phyloP scores from a whole-genome alignment of 192 early-diverging fungal species.

The Geranomyces variabilis region DNA sequence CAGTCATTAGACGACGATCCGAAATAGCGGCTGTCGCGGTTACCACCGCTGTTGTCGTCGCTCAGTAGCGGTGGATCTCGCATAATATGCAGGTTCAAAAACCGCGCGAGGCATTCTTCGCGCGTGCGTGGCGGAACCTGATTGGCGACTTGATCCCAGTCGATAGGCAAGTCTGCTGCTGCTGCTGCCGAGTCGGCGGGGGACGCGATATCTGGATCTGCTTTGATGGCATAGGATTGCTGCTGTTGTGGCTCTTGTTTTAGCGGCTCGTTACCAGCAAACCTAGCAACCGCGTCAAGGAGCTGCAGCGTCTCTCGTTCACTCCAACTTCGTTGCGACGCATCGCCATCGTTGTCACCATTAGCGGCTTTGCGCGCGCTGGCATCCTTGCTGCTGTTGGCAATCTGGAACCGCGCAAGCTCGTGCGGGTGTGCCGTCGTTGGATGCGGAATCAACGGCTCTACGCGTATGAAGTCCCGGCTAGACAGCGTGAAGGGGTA shows the following conservation, averaged over 20 bases:
- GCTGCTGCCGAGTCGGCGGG: background rate
- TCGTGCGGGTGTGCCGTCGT: background rate
- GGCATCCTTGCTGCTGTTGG: background rate
- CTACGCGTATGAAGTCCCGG: slow-evolving; percentile 4
- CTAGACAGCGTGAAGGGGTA: slow-evolving; percentile 20
- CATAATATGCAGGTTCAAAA: background rate
- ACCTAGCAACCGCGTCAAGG: background rate
- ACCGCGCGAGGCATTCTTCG: background rate
- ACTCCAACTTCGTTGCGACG: background rate
- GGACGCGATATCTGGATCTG: background rate
- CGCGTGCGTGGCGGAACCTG: background rate
- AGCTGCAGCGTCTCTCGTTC: background rate
- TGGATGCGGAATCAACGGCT: background rate
- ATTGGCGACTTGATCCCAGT: too few species aligned
- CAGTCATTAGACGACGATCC: background rate
- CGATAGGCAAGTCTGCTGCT: background rate
- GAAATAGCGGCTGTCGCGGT: background rate
- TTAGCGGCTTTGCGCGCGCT: background rate
- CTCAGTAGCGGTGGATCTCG: background rate
- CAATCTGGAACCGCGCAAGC: background rate
- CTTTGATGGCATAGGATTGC: too few species aligned
- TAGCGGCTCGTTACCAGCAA: background rate
- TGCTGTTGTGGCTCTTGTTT: too few species aligned
- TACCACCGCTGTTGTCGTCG: background rate
- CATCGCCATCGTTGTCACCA: background rate